These are phyloP conservation scores for Suillus variegatus DNA, from an alignment of 768 basidiomycete genomes.

Conservation along the genomic window DNA sequence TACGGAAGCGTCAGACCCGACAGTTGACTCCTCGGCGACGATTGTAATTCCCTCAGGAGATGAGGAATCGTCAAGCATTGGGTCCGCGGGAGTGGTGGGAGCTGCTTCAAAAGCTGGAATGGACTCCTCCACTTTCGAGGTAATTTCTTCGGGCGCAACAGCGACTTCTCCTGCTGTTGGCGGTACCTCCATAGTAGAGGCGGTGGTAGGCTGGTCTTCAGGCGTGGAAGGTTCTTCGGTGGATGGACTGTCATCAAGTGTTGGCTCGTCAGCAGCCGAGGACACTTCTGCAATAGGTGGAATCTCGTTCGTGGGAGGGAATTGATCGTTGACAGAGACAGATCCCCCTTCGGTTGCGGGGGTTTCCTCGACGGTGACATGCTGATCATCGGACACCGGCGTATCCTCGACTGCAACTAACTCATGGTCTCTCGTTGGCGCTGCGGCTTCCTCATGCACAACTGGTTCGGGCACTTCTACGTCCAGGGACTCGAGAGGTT, in stretches of 20 bases:
- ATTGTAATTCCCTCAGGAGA: not conserved
- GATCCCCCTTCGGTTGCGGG: not conserved
- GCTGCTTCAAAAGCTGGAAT: not conserved
- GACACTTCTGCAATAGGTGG: not conserved
- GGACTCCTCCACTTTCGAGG: not conserved
- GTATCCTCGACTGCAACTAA: constrained; percentile 4
- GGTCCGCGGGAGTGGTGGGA: not conserved
- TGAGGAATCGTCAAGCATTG: not conserved
- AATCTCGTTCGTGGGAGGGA: constrained; percentile 7
- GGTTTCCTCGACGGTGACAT: constrained; percentile 8
- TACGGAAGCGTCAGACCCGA: not conserved
- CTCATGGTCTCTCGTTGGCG: not conserved
- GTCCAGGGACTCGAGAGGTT: not conserved
- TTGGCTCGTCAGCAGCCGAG: constrained; percentile 1
- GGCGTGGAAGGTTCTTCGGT: constrained; percentile 5
- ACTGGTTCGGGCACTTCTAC: constrained; percentile 7
- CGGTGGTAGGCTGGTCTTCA: not conserved
- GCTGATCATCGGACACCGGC: constrained; percentile 2
- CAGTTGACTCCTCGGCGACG: not conserved
- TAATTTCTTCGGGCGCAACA: not conserved
- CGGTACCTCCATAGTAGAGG: not conserved
- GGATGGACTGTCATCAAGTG: constrained; percentile 4
- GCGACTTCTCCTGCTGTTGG: not conserved
- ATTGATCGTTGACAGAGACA: not conserved
- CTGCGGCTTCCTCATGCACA: not conserved